Percentiles rank a stretch among this genome's conserved stretches.
phyloP scores from a whole-genome alignment of 495 filamentous ascomycete genomes.

The Penicillium subrubescens region DNA sequence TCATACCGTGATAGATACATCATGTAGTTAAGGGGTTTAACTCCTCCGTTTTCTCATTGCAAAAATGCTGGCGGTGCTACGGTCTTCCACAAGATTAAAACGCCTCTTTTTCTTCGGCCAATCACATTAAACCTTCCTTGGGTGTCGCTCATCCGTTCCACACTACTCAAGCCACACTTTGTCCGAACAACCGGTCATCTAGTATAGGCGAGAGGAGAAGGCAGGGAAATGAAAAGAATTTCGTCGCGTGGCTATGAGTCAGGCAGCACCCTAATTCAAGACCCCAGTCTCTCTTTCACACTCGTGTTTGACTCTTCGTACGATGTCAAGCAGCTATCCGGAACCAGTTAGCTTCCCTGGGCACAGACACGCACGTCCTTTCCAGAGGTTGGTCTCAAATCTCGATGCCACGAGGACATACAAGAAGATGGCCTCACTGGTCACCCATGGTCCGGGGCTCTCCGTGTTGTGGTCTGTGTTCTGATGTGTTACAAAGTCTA shows the following conservation, averaged over 20 bases:
- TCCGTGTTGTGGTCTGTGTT: background rate
- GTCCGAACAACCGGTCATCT: background rate
- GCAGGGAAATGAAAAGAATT: background rate
- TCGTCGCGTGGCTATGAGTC: background rate
- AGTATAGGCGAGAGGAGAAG: background rate
- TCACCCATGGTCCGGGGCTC: background rate
- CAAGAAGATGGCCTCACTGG: background rate
- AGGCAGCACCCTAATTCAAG: background rate
- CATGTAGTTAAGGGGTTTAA: no score
- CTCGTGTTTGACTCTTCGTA: background rate
- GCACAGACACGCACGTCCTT: background rate
- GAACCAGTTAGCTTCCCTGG: background rate
- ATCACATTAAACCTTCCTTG: background rate
- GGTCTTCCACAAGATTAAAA: background rate
- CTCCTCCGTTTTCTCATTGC: no score
- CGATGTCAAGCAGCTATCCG: background rate
- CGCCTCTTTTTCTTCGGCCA: background rate
- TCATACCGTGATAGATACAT: no score
- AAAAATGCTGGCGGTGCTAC: background rate
- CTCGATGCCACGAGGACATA: background rate
- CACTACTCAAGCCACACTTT: background rate
- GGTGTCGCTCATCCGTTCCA: background rate
- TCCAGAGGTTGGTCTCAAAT: background rate
- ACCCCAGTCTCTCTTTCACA: background rate
- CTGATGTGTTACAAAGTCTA: background rate